Percentiles rank a stretch among this genome's conserved stretches.
phyloP scores from a whole-genome alignment of 495 filamentous ascomycete species.

The Penicillium waksmanii region DNA sequence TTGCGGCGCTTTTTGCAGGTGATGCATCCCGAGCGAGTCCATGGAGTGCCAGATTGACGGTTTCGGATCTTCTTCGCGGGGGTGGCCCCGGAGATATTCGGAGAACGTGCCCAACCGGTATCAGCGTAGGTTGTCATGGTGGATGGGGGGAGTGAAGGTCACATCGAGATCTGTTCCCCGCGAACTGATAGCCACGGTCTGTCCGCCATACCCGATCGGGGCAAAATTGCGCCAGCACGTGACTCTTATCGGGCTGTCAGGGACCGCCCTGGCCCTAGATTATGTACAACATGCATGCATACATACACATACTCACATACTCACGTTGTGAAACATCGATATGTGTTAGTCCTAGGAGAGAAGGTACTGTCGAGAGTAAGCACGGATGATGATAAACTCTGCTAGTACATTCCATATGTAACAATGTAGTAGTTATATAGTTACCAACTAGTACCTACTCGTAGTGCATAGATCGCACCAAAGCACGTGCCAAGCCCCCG shows the following conservation, averaged over 20 bases:
- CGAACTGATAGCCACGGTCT: constrained; percentile 26
- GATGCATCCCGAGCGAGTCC: constrained; percentile 49
- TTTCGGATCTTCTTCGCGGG: constrained; percentile 29
- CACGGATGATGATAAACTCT: no score
- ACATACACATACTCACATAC: no score
- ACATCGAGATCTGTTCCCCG: constrained; percentile 17
- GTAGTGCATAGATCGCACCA: no score
- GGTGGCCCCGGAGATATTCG: constrained; percentile 10
- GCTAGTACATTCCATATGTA: no score
- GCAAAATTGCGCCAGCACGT: constrained; percentile 25
- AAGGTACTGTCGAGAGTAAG: no score
- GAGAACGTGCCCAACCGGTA: constrained; percentile 15
- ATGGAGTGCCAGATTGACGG: constrained; percentile 41
- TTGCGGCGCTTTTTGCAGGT: constrained; percentile 51
- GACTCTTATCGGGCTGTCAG: constrained; percentile 17
- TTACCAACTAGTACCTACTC: no score
- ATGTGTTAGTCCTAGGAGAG: not conserved
- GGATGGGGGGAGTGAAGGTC: not conserved
- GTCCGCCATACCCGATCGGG: constrained; percentile 23
- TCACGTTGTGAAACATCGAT: not conserved
- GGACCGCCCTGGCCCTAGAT: not conserved
- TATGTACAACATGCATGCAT: no score
- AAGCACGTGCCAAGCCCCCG: not conserved
- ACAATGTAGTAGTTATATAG: no score
- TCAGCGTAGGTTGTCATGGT: constrained; percentile 22